Percentiles rank a stretch among this genome's conserved stretches.
Evolutionary conservation across 306 rosid species (phyloP).

Genomic region (Chamaecrista fasciculata): DNA sequence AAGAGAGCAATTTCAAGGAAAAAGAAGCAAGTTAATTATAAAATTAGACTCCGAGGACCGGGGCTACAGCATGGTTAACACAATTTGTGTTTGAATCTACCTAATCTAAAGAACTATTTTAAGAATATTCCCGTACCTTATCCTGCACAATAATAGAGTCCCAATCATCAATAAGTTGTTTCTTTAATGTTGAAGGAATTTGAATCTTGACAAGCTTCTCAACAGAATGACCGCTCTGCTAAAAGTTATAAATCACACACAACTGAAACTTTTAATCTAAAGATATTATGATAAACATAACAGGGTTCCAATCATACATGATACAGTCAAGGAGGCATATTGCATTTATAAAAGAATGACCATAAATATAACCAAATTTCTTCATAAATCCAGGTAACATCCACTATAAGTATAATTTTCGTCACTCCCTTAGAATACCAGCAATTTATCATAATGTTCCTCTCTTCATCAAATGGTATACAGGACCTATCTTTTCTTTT

Average conservation of each 20-base stretch:
- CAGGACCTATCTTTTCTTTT: background rate
- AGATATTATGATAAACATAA: background rate
- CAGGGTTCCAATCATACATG: constrained; percentile 14
- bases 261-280: constrained; percentile 16
- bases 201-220: constrained; percentile 86
- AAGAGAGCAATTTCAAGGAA: background rate
- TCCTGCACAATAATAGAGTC: constrained; percentile 79
- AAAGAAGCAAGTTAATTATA: background rate
- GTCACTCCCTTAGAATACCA: constrained; percentile 1
- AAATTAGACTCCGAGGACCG: constrained; percentile 6
- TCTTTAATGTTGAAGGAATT: constrained; percentile 80
- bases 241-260: constrained; percentile 36
- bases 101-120: constrained; percentile 7
- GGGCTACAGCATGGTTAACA: too few species aligned
- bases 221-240: constrained; percentile 55
- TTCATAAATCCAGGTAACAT: constrained; percentile 9
- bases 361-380: constrained; percentile 15
- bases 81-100: constrained; percentile 16
- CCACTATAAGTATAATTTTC: background rate
- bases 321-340: background rate
- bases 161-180: constrained; percentile 94
- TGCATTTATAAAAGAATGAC: constrained; percentile 6
- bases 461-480: constrained; percentile 8
- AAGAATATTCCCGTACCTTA: constrained; percentile 51
- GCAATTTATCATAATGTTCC: constrained; percentile 4